Conservation (phyloP, 441 rosid species). For the Metrosideros polymorpha region DNA sequence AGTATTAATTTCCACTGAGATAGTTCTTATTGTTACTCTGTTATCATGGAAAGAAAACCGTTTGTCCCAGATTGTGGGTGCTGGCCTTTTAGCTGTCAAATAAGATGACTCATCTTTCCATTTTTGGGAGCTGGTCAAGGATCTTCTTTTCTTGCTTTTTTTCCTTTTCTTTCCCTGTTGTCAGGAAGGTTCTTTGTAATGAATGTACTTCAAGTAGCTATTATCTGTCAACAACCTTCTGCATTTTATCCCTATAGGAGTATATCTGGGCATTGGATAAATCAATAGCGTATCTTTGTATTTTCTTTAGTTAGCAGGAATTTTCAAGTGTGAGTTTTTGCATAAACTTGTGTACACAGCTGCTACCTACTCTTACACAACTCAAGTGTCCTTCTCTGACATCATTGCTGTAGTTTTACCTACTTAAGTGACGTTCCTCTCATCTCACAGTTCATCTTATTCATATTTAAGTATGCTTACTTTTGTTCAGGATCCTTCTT, state of each 20-base stretch:
- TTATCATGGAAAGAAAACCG: neutral
- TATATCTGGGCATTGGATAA: neutral
- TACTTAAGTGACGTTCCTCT: neutral
- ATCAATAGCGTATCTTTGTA: neutral
- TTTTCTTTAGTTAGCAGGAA: neutral
- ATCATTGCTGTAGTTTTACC: neutral
- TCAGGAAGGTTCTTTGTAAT: neutral
- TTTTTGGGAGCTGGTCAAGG: neutral
- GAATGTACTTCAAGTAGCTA: neutral
- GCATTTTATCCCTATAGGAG: neutral
- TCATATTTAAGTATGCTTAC: neutral
- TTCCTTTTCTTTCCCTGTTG: neutral
- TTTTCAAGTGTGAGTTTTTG: neutral
- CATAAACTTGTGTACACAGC: neutral
- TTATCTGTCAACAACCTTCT: neutral
- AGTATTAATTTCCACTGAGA: neutral
- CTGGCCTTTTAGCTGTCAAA: neutral
- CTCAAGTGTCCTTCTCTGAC: neutral
- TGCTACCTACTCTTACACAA: neutral
- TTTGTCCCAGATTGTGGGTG: neutral
- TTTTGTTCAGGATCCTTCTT: conserved; percentile 54
- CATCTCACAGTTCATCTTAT: neutral
- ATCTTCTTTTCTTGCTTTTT: neutral
- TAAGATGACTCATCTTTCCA: neutral
- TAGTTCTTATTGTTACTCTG: neutral